Conservation (phyloP, 805 yeast species). For the Sungouiella thailandica region DNA sequence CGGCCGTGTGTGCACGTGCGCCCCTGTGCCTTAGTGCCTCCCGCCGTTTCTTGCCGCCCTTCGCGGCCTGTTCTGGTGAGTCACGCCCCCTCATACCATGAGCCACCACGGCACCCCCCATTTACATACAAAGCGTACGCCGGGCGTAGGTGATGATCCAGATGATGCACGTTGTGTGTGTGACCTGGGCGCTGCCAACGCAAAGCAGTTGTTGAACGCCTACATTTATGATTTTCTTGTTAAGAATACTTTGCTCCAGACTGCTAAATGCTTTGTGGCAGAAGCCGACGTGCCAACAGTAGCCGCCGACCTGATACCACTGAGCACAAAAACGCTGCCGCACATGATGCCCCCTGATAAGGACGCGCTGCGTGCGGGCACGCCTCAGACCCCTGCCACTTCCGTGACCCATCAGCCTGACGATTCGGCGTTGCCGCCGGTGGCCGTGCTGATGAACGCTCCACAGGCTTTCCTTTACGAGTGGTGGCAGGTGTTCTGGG, state of each 20-base stretch:
- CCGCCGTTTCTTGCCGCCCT: background rate
- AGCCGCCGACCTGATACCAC: constrained; percentile 6
- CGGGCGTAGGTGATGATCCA: constrained; percentile 6
- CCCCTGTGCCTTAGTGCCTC: no score
- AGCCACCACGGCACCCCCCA: constrained; percentile 36
- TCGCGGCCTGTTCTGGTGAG: no score
- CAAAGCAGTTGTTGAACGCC: constrained; percentile 66
- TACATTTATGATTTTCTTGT: constrained; percentile 81
- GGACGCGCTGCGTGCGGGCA: constrained; percentile 7
- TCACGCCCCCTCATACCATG: constrained; percentile 18
- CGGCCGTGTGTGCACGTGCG: no score
- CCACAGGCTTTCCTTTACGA: constrained; percentile 85
- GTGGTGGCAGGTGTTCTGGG: constrained; percentile 98
- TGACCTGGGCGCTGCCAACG: constrained; percentile 47
- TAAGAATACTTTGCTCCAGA: constrained; percentile 64
- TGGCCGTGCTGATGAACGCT: constrained; percentile 64
- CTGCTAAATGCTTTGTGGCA: constrained; percentile 68
- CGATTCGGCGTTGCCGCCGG: constrained; percentile 43
- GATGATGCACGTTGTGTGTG: no score
- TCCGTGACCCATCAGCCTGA: constrained; percentile 23
- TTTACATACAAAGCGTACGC: constrained; percentile 27
- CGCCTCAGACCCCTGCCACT: constrained; percentile 25
- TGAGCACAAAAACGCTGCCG: constrained; percentile 18
- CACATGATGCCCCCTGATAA: constrained; percentile 7
- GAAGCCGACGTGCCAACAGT: constrained; percentile 65